Evolutionary conservation across 306 rosid species (phyloP).

Genomic region (Prinsepia uniflora): DNA sequence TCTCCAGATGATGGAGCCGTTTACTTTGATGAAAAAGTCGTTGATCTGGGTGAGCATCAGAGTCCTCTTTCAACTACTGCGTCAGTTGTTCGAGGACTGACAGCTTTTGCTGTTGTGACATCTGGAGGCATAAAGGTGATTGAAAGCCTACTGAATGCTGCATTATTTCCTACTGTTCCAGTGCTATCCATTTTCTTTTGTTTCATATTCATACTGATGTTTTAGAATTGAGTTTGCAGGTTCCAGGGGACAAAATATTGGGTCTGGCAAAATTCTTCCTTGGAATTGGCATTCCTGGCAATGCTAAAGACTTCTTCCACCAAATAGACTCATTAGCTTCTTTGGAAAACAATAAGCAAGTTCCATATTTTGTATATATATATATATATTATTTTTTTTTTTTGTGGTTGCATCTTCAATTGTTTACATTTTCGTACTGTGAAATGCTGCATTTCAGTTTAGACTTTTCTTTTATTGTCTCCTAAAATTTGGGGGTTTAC

Average conservation of each 20-base stretch:
- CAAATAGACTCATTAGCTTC: slow-evolving; percentile 81
- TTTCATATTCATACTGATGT: slow-evolving; percentile 23
- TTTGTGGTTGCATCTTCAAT: neutral
- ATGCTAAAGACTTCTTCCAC: slow-evolving; percentile 77
- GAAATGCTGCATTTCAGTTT: neutral
- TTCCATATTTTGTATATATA: too few relatives aligned
- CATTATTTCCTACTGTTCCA: neutral
- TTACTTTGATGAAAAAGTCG: slow-evolving; percentile 81
- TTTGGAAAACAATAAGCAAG: slow-evolving; percentile 78
- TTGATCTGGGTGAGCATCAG: slow-evolving; percentile 58
- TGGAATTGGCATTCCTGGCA: slow-evolving; percentile 91
- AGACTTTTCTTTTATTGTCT: neutral
- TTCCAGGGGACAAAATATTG: slow-evolving; percentile 69
- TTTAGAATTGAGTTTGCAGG: slow-evolving; percentile 51
- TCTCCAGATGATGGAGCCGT: slow-evolving; percentile 80
- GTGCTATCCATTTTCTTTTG: neutral
- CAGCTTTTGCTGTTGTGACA: slow-evolving; percentile 60
- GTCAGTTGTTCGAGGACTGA: slow-evolving; percentile 84
- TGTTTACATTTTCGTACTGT: neutral
- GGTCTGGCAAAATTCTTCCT: slow-evolving; percentile 93
- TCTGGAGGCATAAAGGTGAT: slow-evolving; percentile 75
- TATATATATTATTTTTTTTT: too few relatives aligned
- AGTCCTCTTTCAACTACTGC: slow-evolving; percentile 86
- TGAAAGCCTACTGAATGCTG: slow-evolving; percentile 16
- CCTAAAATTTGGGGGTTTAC: slow-evolving; percentile 6